Base-by-base conservation (phyloP, 768 basidiomycete species). In the Lactarius vividus region DNA sequence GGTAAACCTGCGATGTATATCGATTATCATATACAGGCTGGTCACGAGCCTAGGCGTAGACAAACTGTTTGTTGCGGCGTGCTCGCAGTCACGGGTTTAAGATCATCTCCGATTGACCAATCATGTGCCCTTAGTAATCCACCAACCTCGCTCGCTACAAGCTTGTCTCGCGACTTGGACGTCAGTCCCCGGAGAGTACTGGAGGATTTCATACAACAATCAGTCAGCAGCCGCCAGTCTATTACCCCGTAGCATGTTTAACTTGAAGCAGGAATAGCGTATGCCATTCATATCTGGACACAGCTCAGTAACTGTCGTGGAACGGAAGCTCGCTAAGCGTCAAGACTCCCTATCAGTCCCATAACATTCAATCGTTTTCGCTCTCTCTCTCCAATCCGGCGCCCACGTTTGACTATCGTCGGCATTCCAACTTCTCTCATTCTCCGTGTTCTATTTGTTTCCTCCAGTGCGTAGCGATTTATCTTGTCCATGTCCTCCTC, bases 401-500 rank as follows among this genome's bases (percentile, higher is more conserved):
- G 5, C 23, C 23, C 13, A 6, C 26, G 7, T 31, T 55, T 20
- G 20, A 2, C 31, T 18, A 23, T 49, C 29, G 6, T 54, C 18
- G 26, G 29, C 53, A 13, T 54, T 54, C 6, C 16, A 31, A 29
- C 28, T 31, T 16, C 53, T 31, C 28, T 55, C 20, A 20, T 55
- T 26, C 8, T 55, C 16, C 8, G 16, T 20, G 26, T 55, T 28
- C 18, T 31, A 31, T 20, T 31, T 28, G 53, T 10, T 29, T 31
- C 53, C 29, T 54, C 15, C 18, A 16, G 57, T 57, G 57, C 57
- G 57, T 57, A 33, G 10, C 37, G 23, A 15, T 23, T 57, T 57
- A 13, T 35, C n/a, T 33, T 57, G 0, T 57, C 65, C 9, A 16
- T 67, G 2, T 52, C 68, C 5, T 67, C 68, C 8, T 69, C 68